phyloP scores from a whole-genome alignment of 1,139 yeast species.

The Meyerozyma smithsonii region DNA sequence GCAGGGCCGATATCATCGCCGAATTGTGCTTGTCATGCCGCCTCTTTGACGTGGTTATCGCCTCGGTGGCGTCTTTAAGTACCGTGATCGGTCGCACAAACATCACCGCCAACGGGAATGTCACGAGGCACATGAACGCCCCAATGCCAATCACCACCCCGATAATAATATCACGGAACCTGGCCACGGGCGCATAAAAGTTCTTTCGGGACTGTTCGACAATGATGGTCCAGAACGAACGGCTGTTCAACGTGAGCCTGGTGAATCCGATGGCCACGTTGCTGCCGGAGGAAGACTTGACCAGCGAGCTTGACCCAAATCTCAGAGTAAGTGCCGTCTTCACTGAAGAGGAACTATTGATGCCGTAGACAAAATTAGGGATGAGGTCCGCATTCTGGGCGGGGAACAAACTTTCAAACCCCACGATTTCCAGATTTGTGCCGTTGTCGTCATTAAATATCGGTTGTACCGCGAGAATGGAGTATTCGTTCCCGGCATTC shows the following conservation, averaged over 20 bases:
- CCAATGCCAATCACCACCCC: slow-evolving; percentile 82
- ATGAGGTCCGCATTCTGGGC: slow-evolving; percentile 13
- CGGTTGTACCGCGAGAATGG: slow-evolving; percentile 31
- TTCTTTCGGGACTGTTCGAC: slow-evolving; percentile 59
- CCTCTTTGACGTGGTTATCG: slow-evolving; percentile 32
- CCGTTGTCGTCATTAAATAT: slow-evolving; percentile 17
- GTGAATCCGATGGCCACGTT: slow-evolving; percentile 71
- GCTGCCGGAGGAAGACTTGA: slow-evolving; percentile 36
- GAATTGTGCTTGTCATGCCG: slow-evolving; percentile 2
- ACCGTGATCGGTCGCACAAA: slow-evolving; percentile 82
- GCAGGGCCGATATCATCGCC: not conserved
- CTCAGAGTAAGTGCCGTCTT: slow-evolving; percentile 30
- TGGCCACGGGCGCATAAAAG: slow-evolving; percentile 61
- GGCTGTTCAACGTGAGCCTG: slow-evolving; percentile 43
- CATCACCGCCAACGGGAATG: slow-evolving; percentile 80
- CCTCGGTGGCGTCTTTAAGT: slow-evolving; percentile 80
- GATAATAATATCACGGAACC: slow-evolving; percentile 62
- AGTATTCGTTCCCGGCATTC: slow-evolving; percentile 22
- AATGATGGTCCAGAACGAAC: slow-evolving; percentile 69
- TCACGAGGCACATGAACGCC: slow-evolving; percentile 63
- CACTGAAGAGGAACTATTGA: slow-evolving; percentile 33
- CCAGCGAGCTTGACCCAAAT: slow-evolving; percentile 48
- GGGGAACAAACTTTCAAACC: slow-evolving; percentile 35
- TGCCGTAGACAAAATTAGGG: slow-evolving; percentile 24
- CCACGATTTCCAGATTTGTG: slow-evolving; percentile 18